Conservation (phyloP, 306 rosid species). For the Cajanus cajan region DNA sequence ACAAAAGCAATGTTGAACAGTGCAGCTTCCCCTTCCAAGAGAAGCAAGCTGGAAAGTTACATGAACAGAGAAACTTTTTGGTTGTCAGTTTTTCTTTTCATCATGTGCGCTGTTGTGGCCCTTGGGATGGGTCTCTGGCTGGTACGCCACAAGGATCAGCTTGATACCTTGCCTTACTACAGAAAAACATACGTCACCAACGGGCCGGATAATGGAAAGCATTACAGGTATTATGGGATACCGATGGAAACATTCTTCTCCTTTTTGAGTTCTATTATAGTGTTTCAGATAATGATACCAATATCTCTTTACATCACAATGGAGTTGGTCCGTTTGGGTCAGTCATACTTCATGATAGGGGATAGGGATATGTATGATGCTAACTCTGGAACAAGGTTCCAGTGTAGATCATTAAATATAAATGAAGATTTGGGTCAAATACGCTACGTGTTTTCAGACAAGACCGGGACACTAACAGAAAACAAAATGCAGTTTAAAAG, state of each 20-base stretch:
- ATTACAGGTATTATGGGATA: slow-evolving; percentile 62
- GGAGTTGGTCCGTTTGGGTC: slow-evolving; percentile 91
- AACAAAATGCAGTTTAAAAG: slow-evolving; percentile 83
- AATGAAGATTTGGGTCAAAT: slow-evolving; percentile 93
- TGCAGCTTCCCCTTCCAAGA: slow-evolving; percentile 75
- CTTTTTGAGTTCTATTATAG: slow-evolving; percentile 81
- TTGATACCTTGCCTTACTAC: slow-evolving; percentile 75
- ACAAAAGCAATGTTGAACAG: slow-evolving; percentile 89
- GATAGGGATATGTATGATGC: slow-evolving; percentile 64
- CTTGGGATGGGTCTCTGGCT: slow-evolving; percentile 70
- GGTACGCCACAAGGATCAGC: slow-evolving; percentile 47
- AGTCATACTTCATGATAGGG: slow-evolving; percentile 84
- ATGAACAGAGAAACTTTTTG: slow-evolving; percentile 83
- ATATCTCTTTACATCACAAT: slow-evolving; percentile 88
- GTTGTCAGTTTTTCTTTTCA: slow-evolving; percentile 66
- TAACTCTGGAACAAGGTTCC: slow-evolving; percentile 64
- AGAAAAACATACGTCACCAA: slow-evolving; percentile 47
- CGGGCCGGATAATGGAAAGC: slow-evolving; percentile 39
- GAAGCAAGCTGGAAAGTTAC: slow-evolving; percentile 75
- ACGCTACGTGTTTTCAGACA: slow-evolving; percentile 79
- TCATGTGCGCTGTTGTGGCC: slow-evolving; percentile 74
- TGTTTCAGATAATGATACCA: slow-evolving; percentile 93
- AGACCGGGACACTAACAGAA: slow-evolving; percentile 90
- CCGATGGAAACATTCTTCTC: slow-evolving; percentile 79
- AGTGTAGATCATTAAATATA: slow-evolving; percentile 85